Evolutionary conservation across 2,329 filamentous ascomycete genomes (phyloP).

Genomic region (Diaporthe australafricana): DNA sequence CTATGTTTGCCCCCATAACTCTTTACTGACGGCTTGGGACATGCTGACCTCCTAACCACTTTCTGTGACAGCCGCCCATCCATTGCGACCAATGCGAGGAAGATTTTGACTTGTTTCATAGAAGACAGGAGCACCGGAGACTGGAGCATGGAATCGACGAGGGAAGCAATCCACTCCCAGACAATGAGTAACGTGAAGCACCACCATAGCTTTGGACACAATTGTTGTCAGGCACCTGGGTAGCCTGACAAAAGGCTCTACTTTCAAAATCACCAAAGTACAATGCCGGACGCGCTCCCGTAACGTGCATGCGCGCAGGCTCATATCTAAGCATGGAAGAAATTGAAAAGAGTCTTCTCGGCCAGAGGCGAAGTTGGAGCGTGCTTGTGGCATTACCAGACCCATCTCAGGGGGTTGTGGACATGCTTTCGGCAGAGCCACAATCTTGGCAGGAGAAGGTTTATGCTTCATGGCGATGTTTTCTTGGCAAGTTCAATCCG

Average conservation of each 20-base stretch:
- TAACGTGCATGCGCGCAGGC: too few relatives aligned
- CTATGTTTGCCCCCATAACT: background rate
- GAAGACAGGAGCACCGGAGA: slow-evolving; percentile 9
- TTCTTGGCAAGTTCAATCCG: slow-evolving; percentile 2
- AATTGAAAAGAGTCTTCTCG: too few relatives aligned
- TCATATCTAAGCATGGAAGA: too few relatives aligned
- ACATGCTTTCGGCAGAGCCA: background rate
- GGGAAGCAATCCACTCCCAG: slow-evolving; percentile 1
- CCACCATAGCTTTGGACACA: background rate
- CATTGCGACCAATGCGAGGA: slow-evolving; percentile 20
- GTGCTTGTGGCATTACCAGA: background rate
- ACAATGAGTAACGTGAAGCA: background rate
- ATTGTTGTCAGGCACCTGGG: background rate
- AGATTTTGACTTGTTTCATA: slow-evolving; percentile 4
- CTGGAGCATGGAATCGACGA: background rate
- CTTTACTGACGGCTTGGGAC: background rate
- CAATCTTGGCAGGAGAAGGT: background rate
- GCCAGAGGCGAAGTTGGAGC: too few relatives aligned
- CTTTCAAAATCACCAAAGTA: too few relatives aligned
- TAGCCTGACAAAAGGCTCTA: background rate
- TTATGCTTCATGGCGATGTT: background rate
- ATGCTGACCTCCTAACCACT: background rate
- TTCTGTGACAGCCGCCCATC: background rate
- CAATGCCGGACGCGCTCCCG: too few relatives aligned
- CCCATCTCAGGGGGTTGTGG: background rate